Conservation (phyloP, 805 yeast species). For the Isabelozyma pseudorhagii region DNA sequence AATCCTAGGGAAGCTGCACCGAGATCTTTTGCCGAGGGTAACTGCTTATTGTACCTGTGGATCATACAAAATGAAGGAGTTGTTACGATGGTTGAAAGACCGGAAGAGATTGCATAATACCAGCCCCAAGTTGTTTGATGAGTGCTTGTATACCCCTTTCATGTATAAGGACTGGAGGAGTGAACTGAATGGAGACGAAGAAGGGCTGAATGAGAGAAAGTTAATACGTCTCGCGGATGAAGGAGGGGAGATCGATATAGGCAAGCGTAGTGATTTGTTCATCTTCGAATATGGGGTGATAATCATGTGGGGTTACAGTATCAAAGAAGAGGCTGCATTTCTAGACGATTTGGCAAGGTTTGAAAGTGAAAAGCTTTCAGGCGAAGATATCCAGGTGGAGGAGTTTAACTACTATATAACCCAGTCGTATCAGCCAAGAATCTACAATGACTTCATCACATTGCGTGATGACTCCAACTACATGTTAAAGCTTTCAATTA, state of each 20-base stretch:
- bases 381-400: conserved; percentile 90
- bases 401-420: conserved; percentile 95
- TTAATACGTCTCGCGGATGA: conserved; percentile 80
- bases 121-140: conserved; percentile 86
- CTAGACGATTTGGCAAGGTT: conserved; percentile 82
- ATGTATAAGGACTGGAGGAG: conserved; percentile 74
- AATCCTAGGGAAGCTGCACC: conserved; percentile 78
- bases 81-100: conserved; percentile 81
- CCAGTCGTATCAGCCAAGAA: conserved; percentile 89
- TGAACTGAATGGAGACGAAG: conserved; percentile 15
- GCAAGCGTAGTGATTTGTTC: conserved; percentile 77
- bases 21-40: conserved; percentile 85
- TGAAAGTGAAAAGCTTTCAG: conserved; percentile 86
- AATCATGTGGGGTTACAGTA: conserved; percentile 92
- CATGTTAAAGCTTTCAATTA: conserved; percentile 87
- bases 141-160: conserved; percentile 91
- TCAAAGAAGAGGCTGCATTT: conserved; percentile 78
- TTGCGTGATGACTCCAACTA: conserved; percentile 85
- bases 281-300: conserved; percentile 96
- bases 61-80: conserved; percentile 82
- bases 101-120: conserved; percentile 71
- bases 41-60: conserved; percentile 97
- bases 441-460: conserved; percentile 92
- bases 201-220: conserved; percentile 16
- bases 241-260: conserved; percentile 92